These are phyloP conservation scores for Paramecium pentaurelia DNA, from an alignment of 73 alveolate species.

Conservation along the genomic window DNA sequence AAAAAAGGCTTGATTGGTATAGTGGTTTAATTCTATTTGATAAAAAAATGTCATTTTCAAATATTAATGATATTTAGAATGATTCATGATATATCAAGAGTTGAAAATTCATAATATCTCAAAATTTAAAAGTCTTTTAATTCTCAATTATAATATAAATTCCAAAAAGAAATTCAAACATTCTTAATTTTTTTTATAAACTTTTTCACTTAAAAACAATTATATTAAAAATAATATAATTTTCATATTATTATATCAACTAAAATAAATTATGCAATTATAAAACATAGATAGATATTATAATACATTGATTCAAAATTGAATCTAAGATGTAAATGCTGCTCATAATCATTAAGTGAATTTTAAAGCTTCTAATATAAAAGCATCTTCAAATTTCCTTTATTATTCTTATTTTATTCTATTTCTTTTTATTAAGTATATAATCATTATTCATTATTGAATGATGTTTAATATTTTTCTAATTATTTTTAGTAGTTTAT, in stretches of 20 bases:
- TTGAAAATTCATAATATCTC: background rate
- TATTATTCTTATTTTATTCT: constrained; percentile 47
- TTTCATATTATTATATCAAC: background rate
- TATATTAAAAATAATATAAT: too few relatives aligned
- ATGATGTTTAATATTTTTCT: background rate
- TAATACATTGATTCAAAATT: background rate
- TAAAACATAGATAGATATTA: too few relatives aligned
- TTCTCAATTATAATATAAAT: background rate
- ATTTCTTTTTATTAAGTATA: background rate
- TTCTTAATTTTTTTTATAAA: background rate
- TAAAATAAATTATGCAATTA: too few relatives aligned
- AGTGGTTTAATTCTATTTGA: background rate
- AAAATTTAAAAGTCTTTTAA: background rate
- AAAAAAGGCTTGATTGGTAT: background rate
- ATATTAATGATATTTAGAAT: background rate
- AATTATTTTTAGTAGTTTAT: too few relatives aligned
- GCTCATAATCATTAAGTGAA: background rate
- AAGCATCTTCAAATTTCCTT: constrained; percentile 26
- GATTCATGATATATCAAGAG: too few relatives aligned
- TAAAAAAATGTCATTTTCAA: background rate
- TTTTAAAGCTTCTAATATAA: background rate
- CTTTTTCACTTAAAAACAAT: background rate
- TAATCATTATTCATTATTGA: too few relatives aligned
- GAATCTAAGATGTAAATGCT: background rate
- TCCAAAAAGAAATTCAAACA: background rate